These are phyloP conservation scores for Aspergillus eucalypticola DNA, from an alignment of 2,329 filamentous ascomycete genomes.

Conservation along the genomic window DNA sequence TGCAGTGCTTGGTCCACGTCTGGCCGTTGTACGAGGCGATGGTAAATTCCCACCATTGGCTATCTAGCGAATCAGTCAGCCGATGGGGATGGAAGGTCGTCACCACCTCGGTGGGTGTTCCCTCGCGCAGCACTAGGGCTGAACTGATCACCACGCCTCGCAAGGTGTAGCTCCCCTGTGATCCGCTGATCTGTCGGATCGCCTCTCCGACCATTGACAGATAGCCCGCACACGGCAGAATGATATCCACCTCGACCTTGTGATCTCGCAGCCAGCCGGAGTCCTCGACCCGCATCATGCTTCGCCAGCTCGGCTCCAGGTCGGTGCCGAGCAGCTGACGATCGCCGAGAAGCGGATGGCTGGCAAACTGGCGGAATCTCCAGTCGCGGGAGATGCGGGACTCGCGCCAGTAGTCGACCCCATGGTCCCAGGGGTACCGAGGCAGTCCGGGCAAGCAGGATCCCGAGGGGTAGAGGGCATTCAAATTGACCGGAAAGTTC, in stretches of 20 bases:
- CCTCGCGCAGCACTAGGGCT: constrained; percentile 25
- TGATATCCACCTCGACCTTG: constrained; percentile 27
- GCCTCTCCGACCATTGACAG: constrained; percentile 30
- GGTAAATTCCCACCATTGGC: constrained; percentile 30
- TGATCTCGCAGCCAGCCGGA: constrained; percentile 37
- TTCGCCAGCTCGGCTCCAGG: constrained; percentile 29
- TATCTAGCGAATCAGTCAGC: constrained; percentile 16
- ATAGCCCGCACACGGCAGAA: constrained; percentile 34
- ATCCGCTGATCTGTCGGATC: background rate
- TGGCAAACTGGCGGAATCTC: background rate
- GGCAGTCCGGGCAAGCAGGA: background rate
- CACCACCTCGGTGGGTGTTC: constrained; percentile 20
- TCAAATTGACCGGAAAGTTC: background rate
- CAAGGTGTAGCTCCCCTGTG: constrained; percentile 11
- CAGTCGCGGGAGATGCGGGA: background rate
- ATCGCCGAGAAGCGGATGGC: background rate
- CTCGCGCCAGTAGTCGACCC: background rate
- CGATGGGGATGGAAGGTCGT: constrained; percentile 17
- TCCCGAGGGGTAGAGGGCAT: background rate
- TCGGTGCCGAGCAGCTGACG: background rate
- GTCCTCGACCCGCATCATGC: constrained; percentile 26
- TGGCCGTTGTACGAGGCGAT: constrained; percentile 25
- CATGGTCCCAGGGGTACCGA: background rate
- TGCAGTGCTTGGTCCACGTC: constrained; percentile 28
- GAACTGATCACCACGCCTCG: constrained; percentile 19